Conservation (phyloP, 306 rosid species). For the Casuarina equisetifolia region DNA sequence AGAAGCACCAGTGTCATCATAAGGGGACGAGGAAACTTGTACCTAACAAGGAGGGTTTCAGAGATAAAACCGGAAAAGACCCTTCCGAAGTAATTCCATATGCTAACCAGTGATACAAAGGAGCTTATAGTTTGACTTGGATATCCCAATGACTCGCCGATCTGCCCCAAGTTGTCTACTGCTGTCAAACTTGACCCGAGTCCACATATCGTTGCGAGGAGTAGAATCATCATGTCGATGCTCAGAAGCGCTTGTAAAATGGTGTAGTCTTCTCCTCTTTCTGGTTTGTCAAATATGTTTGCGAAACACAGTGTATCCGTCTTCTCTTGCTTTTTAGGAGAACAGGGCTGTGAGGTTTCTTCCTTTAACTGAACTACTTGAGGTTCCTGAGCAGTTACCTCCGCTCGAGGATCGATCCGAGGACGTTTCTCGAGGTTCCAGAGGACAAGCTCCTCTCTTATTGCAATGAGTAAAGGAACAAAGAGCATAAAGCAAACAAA, state of each 20-base stretch:
- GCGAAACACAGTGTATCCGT: constrained; percentile 7
- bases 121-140: constrained; percentile 19
- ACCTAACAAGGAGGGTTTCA: constrained; percentile 27
- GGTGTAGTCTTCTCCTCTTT: constrained; percentile 47
- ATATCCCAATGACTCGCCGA: constrained; percentile 48
- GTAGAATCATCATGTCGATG: constrained; percentile 38
- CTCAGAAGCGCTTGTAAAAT: constrained; percentile 45
- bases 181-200: constrained; percentile 43
- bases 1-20: constrained; percentile 39
- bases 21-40: constrained; percentile 38
- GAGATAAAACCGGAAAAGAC: constrained; percentile 45
- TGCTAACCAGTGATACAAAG: constrained; percentile 40
- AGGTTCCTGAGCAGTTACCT: constrained; percentile 12
- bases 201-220: constrained; percentile 37
- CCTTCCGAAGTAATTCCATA: constrained; percentile 53
- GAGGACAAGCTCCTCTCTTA: constrained; percentile 31
- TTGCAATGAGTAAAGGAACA: constrained; percentile 28
- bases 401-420: not conserved
- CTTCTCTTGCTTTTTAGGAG: not conserved
- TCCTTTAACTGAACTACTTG: not conserved
- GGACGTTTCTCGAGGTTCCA: constrained; percentile 26
- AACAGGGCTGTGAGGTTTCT: not conserved
- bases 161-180: constrained; percentile 45
- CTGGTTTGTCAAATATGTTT: constrained; percentile 19
- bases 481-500: constrained; percentile 30